Percentiles rank a stretch among this genome's conserved stretches.
These are phyloP conservation scores for Collybia nuda DNA, from an alignment of 768 basidiomycete species.

Conservation along the genomic window DNA sequence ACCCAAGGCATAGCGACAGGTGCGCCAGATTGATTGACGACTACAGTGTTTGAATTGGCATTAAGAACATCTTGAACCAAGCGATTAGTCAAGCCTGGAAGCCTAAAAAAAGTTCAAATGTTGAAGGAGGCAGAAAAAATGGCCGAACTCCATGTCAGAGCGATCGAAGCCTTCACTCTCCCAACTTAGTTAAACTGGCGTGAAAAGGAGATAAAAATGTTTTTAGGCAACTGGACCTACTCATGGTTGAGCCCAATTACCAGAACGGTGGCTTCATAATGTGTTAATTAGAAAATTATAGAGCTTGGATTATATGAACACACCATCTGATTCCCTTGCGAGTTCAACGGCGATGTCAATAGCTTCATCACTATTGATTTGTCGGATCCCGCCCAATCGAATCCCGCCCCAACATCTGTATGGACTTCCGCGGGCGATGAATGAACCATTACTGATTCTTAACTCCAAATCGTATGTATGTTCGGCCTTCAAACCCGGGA, in stretches of 20 bases:
- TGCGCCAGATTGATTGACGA: conserved; percentile 58
- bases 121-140: not conserved
- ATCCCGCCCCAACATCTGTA: conserved; percentile 41
- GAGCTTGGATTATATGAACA: not conserved
- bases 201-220: not conserved
- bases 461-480: conserved; percentile 39
- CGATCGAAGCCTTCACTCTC: conserved; percentile 66
- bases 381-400: conserved; percentile 31
- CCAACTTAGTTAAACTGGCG: conserved; percentile 21
- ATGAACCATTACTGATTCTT: conserved; percentile 31
- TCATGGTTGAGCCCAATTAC: conserved; percentile 58
- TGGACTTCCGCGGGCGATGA: conserved; percentile 30
- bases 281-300: not conserved
- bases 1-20: conserved; percentile 59
- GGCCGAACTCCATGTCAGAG: conserved; percentile 37
- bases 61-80: conserved; percentile 47
- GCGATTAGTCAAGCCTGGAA: conserved; percentile 50
- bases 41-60: conserved; percentile 54
- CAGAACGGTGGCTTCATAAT: conserved; percentile 37
- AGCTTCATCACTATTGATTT: conserved; percentile 35
- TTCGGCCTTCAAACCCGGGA: conserved; percentile 40
- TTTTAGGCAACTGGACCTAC: conserved; percentile 21
- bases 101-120: conserved; percentile 19
- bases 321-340: conserved; percentile 41
- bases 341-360: conserved; percentile 38